Conservation (phyloP, 108 stramenopile genomes). For the Chaetoceros muelleri region DNA sequence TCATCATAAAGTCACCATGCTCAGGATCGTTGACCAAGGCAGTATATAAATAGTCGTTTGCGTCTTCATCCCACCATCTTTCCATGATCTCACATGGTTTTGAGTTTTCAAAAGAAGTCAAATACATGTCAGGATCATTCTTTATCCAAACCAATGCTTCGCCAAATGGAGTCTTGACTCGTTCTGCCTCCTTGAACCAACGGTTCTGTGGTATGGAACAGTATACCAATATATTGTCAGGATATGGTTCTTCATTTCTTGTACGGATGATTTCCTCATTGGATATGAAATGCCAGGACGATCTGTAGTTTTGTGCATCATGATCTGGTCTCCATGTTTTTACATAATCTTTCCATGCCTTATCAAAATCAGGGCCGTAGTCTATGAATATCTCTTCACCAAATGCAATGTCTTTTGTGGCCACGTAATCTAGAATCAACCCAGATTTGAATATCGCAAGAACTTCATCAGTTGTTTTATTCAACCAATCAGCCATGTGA, state of each 20-base stretch:
- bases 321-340: neutral
- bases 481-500: constrained; percentile 68
- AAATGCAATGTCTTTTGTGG: constrained; percentile 35
- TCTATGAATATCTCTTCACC: constrained; percentile 53
- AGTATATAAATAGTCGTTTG: neutral
- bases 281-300: neutral
- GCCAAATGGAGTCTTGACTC: neutral
- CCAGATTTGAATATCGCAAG: constrained; percentile 32
- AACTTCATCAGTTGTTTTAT: constrained; percentile 29
- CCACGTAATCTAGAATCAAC: constrained; percentile 47
- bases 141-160: neutral
- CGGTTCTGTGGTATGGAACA: constrained; percentile 2
- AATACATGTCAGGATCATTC: neutral
- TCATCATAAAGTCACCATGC: neutral
- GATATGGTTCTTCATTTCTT: constrained; percentile 7
- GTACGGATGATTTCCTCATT: neutral
- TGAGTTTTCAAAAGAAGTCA: neutral
- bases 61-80: neutral
- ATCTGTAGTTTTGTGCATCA: neutral
- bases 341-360: constrained; percentile 36
- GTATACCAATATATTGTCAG: constrained; percentile 3
- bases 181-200: neutral
- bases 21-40: neutral
- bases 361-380: constrained; percentile 24
- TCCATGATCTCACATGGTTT: neutral